These are phyloP conservation scores for Candida easanensis DNA, from an alignment of 805 yeast genomes.

Conservation along the genomic window DNA sequence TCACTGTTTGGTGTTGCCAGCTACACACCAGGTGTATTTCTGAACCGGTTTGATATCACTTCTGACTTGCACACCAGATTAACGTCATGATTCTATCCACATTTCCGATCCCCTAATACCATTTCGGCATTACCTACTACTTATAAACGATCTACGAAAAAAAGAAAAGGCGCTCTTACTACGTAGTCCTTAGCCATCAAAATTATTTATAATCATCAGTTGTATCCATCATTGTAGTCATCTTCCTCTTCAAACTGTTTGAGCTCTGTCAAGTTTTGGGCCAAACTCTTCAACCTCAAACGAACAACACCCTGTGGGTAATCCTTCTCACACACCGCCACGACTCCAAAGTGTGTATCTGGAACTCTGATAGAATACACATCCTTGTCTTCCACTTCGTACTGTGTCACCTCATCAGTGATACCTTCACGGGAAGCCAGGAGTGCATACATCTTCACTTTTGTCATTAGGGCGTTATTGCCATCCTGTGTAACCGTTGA, in stretches of 20 bases:
- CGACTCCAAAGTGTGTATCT: slow-evolving; percentile 19
- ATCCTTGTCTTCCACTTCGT: slow-evolving; percentile 11
- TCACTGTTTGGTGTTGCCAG: neutral
- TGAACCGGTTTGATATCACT: neutral
- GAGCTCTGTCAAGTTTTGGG: slow-evolving; percentile 17
- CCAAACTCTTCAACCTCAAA: slow-evolving; percentile 17
- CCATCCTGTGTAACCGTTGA: slow-evolving; percentile 9
- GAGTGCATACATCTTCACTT: slow-evolving; percentile 22
- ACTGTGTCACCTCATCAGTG: slow-evolving; percentile 3
- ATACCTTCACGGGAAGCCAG: slow-evolving; percentile 13
- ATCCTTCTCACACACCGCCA: slow-evolving; percentile 21
- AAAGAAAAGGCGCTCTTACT: neutral
- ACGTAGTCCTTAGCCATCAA: neutral
- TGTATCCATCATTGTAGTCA: slow-evolving; percentile 1
- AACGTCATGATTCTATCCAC: neutral
- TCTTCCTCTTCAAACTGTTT: slow-evolving; percentile 21
- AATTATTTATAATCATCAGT: neutral
- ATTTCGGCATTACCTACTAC: neutral
- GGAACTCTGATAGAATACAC: slow-evolving; percentile 11
- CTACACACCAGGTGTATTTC: neutral
- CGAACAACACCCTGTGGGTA: slow-evolving; percentile 26
- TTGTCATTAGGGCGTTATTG: slow-evolving; percentile 5
- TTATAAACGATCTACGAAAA: neutral
- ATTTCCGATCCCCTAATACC: neutral
- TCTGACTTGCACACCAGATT: neutral